Evolutionary conservation across 305 asterid species (phyloP).

Genomic region (Striga hermonthica): DNA sequence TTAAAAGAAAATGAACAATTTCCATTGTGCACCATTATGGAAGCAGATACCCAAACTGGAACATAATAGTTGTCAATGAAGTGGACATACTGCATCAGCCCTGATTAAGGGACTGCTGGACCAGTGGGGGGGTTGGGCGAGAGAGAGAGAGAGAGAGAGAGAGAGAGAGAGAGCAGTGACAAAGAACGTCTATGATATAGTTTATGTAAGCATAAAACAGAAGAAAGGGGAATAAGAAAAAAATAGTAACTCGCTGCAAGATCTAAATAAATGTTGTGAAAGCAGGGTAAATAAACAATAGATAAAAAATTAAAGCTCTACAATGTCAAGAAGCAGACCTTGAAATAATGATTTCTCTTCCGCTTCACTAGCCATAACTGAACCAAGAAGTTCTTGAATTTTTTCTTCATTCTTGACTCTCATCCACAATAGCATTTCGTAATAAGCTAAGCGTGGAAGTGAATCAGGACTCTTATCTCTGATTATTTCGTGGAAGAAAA

Average conservation of each 20-base stretch:
- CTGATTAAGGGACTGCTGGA: no score
- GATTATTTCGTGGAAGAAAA: constrained; percentile 57
- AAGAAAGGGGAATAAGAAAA: background rate
- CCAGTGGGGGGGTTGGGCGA: no score
- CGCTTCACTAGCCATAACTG: constrained; percentile 43
- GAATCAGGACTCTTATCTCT: constrained; percentile 50
- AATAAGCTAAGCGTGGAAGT: constrained; percentile 64
- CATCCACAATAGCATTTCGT: constrained; percentile 77
- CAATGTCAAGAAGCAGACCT: constrained; percentile 44
- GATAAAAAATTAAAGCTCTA: constrained; percentile 2
- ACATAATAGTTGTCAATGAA: no score
- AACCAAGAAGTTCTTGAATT: constrained; percentile 58
- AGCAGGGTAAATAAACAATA: constrained; percentile 15
- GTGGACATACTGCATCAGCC: no score
- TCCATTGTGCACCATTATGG: no score
- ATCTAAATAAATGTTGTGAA: constrained; percentile 20
- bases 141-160: no score
- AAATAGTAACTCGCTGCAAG: constrained; percentile 20
- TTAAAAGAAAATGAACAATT: no score
- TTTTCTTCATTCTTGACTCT: constrained; percentile 51
- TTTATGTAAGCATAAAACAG: constrained; percentile 5
- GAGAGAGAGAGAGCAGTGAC: background rate
- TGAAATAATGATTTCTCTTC: constrained; percentile 49
- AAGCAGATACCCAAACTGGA: no score
- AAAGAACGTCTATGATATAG: constrained; percentile 8